Percentiles rank a stretch among this genome's conserved stretches.
Evolutionary conservation across 345 rosid genomes (phyloP).

Genomic region (Eucalyptus viminalis): DNA sequence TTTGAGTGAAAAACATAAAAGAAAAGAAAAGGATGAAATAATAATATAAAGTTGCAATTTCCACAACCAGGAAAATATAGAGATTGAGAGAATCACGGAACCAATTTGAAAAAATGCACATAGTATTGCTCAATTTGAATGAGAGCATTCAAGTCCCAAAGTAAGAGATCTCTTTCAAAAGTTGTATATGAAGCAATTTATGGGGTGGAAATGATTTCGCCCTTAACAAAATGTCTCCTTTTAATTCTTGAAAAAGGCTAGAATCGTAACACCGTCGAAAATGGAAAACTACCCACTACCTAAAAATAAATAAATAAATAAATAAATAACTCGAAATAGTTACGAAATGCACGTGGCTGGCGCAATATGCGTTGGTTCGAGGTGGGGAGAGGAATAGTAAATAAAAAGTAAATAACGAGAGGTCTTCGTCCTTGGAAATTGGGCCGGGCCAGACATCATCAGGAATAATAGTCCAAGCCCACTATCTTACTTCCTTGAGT

Average conservation of each 20-base stretch:
- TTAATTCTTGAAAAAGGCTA: not conserved
- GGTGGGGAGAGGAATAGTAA: not conserved
- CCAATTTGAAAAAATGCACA: not conserved
- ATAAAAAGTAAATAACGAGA: not conserved
- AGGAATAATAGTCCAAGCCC: not conserved
- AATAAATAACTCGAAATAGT: not conserved
- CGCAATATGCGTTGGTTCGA: not conserved
- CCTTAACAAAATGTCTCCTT: not conserved
- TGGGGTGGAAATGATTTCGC: not conserved
- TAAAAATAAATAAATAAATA: not conserved
- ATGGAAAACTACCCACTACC: not conserved
- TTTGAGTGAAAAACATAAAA: not conserved
- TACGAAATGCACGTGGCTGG: not conserved
- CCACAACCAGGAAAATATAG: not conserved
- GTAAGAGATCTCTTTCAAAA: not conserved
- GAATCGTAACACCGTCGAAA: not conserved
- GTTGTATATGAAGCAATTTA: no score
- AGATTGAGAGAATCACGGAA: not conserved
- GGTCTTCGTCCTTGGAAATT: not conserved
- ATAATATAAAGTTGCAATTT: not conserved
- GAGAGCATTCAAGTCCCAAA: no score
- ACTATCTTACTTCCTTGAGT: not conserved
- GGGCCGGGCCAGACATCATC: not conserved
- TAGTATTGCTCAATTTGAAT: not conserved
- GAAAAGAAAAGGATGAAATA: not conserved